Evolutionary conservation across 2,329 filamentous ascomycete species (phyloP), one percentile per base, ranked within the genome.

Genomic region (Monosporascus sp.): DNA sequence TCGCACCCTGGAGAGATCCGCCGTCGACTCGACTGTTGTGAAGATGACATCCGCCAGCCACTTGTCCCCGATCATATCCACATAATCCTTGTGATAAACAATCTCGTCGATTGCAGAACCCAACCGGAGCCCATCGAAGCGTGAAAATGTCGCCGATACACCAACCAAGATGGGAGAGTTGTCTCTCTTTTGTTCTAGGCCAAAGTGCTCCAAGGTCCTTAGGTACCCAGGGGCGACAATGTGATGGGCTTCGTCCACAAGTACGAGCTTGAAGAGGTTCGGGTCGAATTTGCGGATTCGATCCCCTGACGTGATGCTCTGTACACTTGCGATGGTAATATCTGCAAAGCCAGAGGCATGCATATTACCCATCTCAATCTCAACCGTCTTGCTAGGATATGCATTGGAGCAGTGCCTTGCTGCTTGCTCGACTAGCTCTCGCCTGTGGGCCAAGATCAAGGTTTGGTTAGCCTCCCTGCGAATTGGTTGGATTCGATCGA

Each of bases 171-270:
- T 81, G 0, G 89, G 86, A 14, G 80, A 76, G 37, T 70, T 59
- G 51, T 82, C 71, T 14, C 77, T 74, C 58, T 74, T 76, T 20
- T 55, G 42, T 31, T 66, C 62, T 18, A 96, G 78, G 0, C 85
- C 83, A 67, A 99, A 96, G 68, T 97, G 84, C n/a, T 80, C 75
- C 47, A 99, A 74, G 0, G 85, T 80, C 42, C 81, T 79, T 56
- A 95, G 77, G 65, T 97, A 97, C 7, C 85, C 84, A 2, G 83
- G 79, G 1, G 94, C 89, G 45, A 97, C 92, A 50, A 97, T 96
- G 70, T 99, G 94, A 68, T 99, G 94, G 5, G 93, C 94, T 71
- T 99, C 94, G 59, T 99, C 94, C 4, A 99, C 93, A 3, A 99
- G 79, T 0, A 99, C 75, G 0, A 99, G 82, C 71, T 99, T 99